These are phyloP conservation scores for Liriodendron chinense DNA, from an alignment of 164 flowering plant genomes.

Conservation along the genomic window DNA sequence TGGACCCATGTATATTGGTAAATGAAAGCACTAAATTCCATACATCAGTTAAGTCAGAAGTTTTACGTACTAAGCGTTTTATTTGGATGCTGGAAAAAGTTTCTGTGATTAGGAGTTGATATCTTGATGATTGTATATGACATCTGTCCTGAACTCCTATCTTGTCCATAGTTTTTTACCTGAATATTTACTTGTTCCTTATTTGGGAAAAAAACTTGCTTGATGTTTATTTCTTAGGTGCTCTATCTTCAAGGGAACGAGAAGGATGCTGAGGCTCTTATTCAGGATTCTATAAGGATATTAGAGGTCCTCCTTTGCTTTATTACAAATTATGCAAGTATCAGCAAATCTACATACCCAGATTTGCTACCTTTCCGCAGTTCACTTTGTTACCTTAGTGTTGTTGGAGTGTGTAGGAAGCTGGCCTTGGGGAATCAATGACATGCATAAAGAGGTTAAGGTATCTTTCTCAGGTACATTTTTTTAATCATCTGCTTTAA, in stretches of 20 bases:
- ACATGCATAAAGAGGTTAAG: constrained; percentile 61
- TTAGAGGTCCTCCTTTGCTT: constrained; percentile 52
- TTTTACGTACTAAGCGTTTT: not conserved
- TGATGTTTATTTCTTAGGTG: constrained; percentile 40
- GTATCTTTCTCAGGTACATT: constrained; percentile 71
- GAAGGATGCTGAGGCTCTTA: constrained; percentile 65
- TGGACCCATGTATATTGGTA: not conserved
- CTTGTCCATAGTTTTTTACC: too few species aligned
- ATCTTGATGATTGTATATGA: not conserved
- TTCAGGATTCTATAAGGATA: constrained; percentile 72
- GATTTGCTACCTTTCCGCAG: not conserved
- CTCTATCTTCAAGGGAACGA: constrained; percentile 69
- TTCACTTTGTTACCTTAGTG: constrained; percentile 6
- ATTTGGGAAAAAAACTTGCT: not conserved
- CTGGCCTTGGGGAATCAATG: constrained; percentile 67
- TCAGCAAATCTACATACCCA: not conserved
- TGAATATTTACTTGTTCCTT: not conserved
- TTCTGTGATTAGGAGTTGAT: not conserved
- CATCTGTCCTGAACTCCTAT: not conserved
- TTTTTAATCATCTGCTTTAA: not conserved
- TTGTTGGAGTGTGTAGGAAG: constrained; percentile 42
- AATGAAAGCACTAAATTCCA: too few species aligned
- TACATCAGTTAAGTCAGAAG: too few species aligned
- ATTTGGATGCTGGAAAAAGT: not conserved
- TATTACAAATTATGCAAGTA: not conserved